Percentiles rank a stretch among this genome's conserved stretches.
These are phyloP conservation scores for Solanum lycopersicoides DNA, from an alignment of 257 asterid genomes.

Conservation along the genomic window DNA sequence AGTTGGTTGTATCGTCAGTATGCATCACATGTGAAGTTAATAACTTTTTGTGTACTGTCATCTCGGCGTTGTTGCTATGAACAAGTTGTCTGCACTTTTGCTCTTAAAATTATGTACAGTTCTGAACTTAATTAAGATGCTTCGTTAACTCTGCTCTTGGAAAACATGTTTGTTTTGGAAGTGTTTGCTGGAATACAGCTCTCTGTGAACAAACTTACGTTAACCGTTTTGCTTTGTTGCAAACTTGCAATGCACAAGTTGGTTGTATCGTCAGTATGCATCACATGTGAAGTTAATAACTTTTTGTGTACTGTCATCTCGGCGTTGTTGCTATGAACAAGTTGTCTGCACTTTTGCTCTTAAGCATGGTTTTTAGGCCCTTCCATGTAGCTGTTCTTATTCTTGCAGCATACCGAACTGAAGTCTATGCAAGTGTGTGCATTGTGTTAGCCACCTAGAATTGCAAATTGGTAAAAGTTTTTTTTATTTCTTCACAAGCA, in stretches of 20 bases:
- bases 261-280: background rate
- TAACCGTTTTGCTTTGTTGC: background rate
- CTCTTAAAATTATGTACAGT: background rate
- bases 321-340: background rate
- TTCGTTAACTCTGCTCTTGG: background rate
- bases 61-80: background rate
- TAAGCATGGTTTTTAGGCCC: background rate
- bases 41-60: background rate
- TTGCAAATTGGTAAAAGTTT: background rate
- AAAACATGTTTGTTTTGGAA: background rate
- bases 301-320: background rate
- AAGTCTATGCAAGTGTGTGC: background rate
- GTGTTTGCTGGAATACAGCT: background rate
- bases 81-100: background rate
- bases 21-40: background rate
- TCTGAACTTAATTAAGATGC: background rate
- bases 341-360: background rate
- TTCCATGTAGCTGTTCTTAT: background rate
- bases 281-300: background rate
- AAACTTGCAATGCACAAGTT: background rate
- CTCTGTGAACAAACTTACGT: background rate
- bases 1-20: background rate
- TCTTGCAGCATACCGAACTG: background rate
- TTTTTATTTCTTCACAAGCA: background rate
- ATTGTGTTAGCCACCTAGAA: background rate